Evolutionary conservation across 2,329 filamentous ascomycete genomes (phyloP), one percentile per base, ranked within the genome.

Genomic region (Xylaria sp.): DNA sequence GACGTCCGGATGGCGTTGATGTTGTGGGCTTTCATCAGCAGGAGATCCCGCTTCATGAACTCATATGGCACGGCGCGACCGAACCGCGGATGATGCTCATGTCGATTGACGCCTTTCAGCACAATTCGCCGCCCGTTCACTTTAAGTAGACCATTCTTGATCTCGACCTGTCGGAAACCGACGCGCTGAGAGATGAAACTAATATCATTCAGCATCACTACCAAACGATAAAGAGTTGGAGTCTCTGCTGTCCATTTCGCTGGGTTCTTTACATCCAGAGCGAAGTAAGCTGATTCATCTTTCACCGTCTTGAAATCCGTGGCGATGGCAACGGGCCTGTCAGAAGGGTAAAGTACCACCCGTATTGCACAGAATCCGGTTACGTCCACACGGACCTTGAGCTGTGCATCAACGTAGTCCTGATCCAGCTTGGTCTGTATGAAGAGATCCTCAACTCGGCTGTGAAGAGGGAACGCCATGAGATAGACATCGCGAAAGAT

Each of bases 211-310:
- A 65, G 47, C 8, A 59, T 57, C 4, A 65, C 37, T 3, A 65
- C 65, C 8, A 80, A 69, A 13, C 76, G 74, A 37, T 87, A 86
- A 0, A 87, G 72, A 35, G 79, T 76, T 0, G 84, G 84, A 1
- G 79, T 79, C 70, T 87, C 84, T 1, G 84, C 84, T 3, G 83
- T 84, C 84, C 84, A 87, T 63, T 85, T 84, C 11, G 72, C 55
- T 59, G 83, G 82, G 23, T 79, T 74, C 23, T 73, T 57, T 16
- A 85, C 64, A 55, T 65, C 55, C 5, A 71, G 55, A 1, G 67
- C 68, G 49, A 72, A 67, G 7, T 69, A 62, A 11, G 61, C 49
- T 3, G 59, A 63, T 3, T 57, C 59, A 30, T 30, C 55, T 1
- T 50, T 39, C 1, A 16, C 54, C 3, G 7, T n/a, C 44, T 62